phyloP scores from a whole-genome alignment of 176 grass and related monocot species.

The Puya raimondii region DNA sequence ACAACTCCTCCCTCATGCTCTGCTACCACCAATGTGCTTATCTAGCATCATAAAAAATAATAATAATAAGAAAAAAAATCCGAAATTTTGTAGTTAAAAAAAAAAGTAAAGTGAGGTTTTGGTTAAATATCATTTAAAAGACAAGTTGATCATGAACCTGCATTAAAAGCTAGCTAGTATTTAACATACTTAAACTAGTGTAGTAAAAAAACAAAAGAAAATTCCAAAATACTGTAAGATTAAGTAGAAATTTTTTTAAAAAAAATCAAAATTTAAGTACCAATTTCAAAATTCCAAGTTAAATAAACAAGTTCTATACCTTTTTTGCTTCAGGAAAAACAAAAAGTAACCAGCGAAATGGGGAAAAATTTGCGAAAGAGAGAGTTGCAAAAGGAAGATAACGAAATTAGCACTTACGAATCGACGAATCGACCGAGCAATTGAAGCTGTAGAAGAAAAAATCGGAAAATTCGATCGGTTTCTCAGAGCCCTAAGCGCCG shows the following conservation, averaged over 20 bases:
- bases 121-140: background rate
- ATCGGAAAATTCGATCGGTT: background rate
- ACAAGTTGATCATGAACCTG: background rate
- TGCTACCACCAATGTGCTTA: conserved; percentile 66
- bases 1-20: conserved; percentile 77
- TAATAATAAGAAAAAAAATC: background rate
- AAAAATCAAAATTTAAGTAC: no score
- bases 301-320: background rate
- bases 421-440: background rate
- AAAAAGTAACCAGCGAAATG: background rate
- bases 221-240: background rate
- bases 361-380: background rate
- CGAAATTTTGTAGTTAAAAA: no score
- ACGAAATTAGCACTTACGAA: conserved; percentile 4
- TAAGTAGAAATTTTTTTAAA: no score
- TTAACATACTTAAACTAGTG: background rate
- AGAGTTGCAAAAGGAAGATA: background rate
- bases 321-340: background rate
- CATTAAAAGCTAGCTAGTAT: background rate
- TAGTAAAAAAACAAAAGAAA: background rate
- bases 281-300: background rate
- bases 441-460: no score
- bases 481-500: conserved; percentile 1
- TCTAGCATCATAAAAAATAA: conserved; percentile 23
- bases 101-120: background rate